These are phyloP conservation scores for Lactarius akahatsu DNA, from an alignment of 768 basidiomycete genomes.

Conservation along the genomic window DNA sequence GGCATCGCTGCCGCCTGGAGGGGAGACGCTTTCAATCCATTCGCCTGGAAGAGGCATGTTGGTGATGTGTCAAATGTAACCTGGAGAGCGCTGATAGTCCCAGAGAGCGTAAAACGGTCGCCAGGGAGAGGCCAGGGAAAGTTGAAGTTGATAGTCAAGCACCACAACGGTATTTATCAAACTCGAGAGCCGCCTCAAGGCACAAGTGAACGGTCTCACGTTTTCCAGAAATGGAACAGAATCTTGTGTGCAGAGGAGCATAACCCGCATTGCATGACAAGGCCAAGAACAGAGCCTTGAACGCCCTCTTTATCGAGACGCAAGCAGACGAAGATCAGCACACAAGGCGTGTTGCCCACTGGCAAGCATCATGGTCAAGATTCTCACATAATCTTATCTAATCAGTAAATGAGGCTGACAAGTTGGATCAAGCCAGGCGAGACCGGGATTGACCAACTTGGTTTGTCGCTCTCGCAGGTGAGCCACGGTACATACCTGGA, in stretches of 20 bases:
- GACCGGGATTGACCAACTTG: not conserved
- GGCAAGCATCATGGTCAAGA: not conserved
- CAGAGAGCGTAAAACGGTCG: not conserved
- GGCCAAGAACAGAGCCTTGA: not conserved
- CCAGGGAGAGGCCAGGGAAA: not conserved
- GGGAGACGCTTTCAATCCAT: not conserved
- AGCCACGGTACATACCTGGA: not conserved
- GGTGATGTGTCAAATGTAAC: not conserved
- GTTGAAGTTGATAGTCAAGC: not conserved
- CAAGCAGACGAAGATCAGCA: not conserved
- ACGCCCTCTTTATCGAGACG: not conserved
- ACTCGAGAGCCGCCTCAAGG: not conserved
- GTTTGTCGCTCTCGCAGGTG: not conserved
- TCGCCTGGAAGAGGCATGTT: not conserved
- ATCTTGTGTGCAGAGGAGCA: not conserved
- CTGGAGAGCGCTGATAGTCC: not conserved
- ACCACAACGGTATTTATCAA: not conserved
- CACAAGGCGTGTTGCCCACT: not conserved
- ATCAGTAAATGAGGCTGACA: constrained; percentile 4
- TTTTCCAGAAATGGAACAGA: not conserved
- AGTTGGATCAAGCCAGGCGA: not conserved
- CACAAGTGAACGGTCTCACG: not conserved
- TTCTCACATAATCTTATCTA: not conserved
- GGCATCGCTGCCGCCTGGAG: not conserved
- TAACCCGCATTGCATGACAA: not conserved